Evolutionary conservation across 305 asterid species (phyloP).

Genomic region (Caryopteris hybrid): DNA sequence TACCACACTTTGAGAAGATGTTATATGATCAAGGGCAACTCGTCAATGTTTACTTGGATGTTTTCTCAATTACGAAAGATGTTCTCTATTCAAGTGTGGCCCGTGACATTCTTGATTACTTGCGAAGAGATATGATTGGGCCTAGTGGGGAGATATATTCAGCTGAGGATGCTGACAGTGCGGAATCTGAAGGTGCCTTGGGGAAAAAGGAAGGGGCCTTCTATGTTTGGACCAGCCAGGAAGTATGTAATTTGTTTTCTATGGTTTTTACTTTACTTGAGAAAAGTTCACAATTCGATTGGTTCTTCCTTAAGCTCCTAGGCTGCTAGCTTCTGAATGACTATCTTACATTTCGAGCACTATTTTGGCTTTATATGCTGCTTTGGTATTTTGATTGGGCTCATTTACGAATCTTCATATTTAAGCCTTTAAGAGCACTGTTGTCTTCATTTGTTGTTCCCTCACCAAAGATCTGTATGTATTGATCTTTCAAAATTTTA

Average conservation of each 20-base stretch:
- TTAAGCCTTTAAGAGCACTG: not conserved
- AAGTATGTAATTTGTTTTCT: constrained; percentile 54
- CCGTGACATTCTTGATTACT: constrained; percentile 77
- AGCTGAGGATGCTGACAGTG: constrained; percentile 98
- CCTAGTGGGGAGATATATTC: constrained; percentile 81
- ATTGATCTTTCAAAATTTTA: not conserved
- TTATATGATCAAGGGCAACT: constrained; percentile 97
- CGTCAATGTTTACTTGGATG: constrained; percentile 63
- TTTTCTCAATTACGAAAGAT: constrained; percentile 69
- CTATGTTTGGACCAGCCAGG: constrained; percentile 72
- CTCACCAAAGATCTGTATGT: not conserved
- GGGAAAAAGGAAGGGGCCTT: constrained; percentile 88
- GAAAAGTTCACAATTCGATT: not conserved
- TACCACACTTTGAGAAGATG: constrained; percentile 98
- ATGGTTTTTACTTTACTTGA: too few relatives aligned
- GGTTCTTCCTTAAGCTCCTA: not conserved
- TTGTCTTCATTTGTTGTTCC: not conserved
- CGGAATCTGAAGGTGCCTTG: constrained; percentile 65
- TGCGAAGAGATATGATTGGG: constrained; percentile 92
- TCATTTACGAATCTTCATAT: not conserved
- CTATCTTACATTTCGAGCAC: not conserved
- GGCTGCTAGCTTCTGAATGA: not conserved
- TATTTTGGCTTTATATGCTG: not conserved
- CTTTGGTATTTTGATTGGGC: not conserved
- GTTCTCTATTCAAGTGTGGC: constrained; percentile 51